Evolutionary conservation across 176 grass and related monocot species (phyloP).

Genomic region (Rhynchospora tenuis): DNA sequence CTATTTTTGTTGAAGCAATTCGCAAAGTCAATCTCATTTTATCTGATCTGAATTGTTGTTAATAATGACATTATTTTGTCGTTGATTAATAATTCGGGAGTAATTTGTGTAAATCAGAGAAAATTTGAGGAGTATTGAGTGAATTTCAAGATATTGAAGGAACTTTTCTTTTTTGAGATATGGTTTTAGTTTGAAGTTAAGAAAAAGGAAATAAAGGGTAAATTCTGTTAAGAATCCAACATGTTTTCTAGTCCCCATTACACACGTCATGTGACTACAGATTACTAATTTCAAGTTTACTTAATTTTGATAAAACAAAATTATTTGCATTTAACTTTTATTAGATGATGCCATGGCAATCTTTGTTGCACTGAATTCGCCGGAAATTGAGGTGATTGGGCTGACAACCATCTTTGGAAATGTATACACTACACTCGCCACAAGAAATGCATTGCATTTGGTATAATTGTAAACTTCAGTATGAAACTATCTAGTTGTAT

Average conservation of each 20-base stretch:
- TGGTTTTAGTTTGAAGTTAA: background rate
- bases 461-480: constrained; percentile 28
- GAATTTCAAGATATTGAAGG: background rate
- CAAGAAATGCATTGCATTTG: constrained; percentile 88
- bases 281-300: background rate
- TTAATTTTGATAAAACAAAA: background rate
- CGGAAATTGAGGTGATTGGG: constrained; percentile 79
- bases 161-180: background rate
- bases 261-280: background rate
- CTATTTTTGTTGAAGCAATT: background rate
- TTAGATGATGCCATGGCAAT: constrained; percentile 98
- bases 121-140: background rate
- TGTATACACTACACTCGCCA: constrained; percentile 80
- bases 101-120: background rate
- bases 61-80: background rate
- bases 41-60: background rate
- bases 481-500: background rate
- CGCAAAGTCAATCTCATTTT: background rate
- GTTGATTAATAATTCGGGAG: background rate
- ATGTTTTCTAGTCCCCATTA: background rate
- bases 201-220: background rate
- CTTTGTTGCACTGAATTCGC: constrained; percentile 83
- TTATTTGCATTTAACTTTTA: background rate
- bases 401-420: constrained; percentile 90
- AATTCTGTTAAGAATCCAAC: background rate